These are phyloP conservation scores for Rutstroemia sp. DNA, from an alignment of 2,329 filamentous ascomycete genomes.

Conservation along the genomic window DNA sequence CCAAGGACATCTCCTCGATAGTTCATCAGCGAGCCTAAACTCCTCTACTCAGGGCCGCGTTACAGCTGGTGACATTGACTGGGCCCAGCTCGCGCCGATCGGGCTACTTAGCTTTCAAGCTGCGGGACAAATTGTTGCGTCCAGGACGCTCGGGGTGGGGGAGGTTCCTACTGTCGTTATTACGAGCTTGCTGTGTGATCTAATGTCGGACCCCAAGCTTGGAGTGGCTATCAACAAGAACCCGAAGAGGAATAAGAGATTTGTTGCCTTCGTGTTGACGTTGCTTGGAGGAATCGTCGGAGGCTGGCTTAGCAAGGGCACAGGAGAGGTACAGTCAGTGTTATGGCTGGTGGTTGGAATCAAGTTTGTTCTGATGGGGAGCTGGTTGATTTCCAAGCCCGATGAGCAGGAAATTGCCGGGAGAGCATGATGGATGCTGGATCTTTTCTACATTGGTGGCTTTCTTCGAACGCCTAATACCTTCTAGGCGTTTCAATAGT, in stretches of 20 bases:
- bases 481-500: too few species aligned
- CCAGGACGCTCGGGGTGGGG: constrained; percentile 58
- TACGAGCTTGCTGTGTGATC: constrained; percentile 71
- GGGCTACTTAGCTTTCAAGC: constrained; percentile 64
- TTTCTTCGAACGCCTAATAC: too few species aligned
- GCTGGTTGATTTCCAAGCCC: constrained; percentile 35
- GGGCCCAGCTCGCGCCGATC: constrained; percentile 58
- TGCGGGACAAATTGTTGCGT: constrained; percentile 67
- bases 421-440: too few species aligned
- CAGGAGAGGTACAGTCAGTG: constrained; percentile 36
- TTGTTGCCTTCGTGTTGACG: constrained; percentile 40
- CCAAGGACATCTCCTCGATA: background rate
- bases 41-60: background rate
- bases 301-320: constrained; percentile 36
- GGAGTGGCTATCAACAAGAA: constrained; percentile 32
- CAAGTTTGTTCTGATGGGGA: constrained; percentile 45
- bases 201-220: constrained; percentile 57
- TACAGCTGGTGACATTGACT: constrained; percentile 26
- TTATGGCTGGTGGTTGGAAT: constrained; percentile 35
- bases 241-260: constrained; percentile 42
- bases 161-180: constrained; percentile 68
- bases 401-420: too few species aligned
- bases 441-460: too few species aligned
- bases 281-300: constrained; percentile 44
- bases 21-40: too few species aligned